These are phyloP conservation scores for Aspergillus sojae DNA, from an alignment of 2,329 filamentous ascomycete genomes.

Conservation along the genomic window DNA sequence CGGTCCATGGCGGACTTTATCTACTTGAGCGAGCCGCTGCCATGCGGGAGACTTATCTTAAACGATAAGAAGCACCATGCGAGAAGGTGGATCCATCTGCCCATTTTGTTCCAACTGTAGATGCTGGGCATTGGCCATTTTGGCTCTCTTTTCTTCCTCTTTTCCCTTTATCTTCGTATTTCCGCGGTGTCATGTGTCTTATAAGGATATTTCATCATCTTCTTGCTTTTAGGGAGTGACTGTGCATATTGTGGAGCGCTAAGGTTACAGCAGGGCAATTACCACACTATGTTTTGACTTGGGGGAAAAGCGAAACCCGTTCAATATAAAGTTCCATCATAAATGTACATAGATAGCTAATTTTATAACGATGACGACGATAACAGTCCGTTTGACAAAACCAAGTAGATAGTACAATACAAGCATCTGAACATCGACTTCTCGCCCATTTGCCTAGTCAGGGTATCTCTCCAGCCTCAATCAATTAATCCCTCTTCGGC, in stretches of 20 bases:
- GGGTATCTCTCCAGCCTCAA: conserved; percentile 1
- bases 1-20: conserved; percentile 7
- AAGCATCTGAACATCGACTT: conserved; percentile 1
- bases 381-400: conserved; percentile 9
- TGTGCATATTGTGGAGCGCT: conserved; percentile 2
- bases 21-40: conserved; percentile 10
- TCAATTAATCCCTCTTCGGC: conserved; percentile 72
- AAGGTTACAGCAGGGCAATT: neutral
- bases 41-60: conserved; percentile 9
- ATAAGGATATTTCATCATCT: neutral
- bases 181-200: neutral
- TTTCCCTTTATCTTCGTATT: neutral
- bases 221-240: neutral
- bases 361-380: conserved; percentile 16
- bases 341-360: conserved; percentile 23
- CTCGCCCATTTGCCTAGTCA: neutral
- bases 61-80: conserved; percentile 1
- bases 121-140: neutral
- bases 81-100: neutral
- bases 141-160: neutral
- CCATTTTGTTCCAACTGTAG: neutral
- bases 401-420: conserved; percentile 12
- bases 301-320: neutral
- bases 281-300: neutral
- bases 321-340: conserved; percentile 12